A percentile compares a stretch with the other conserved stretches of the same genome.
These are phyloP conservation scores for Cryptococcus jaspeensis DNA, from an alignment of 1,284 basidiomycete genomes.

Conservation along the genomic window DNA sequence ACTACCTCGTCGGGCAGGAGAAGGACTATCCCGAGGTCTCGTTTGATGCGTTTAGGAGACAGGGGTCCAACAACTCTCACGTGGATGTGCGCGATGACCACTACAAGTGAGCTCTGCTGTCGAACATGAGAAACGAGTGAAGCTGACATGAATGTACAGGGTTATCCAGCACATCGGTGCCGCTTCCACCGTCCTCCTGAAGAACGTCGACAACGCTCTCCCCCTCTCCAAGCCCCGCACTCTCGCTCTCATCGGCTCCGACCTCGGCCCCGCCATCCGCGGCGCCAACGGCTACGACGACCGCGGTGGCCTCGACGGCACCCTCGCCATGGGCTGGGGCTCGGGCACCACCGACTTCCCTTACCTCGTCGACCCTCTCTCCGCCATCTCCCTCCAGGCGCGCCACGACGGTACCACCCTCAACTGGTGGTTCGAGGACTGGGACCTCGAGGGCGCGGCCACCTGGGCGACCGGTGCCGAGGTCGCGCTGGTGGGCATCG, in stretches of 20 bases:
- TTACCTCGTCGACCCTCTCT: slow-evolving; percentile 59
- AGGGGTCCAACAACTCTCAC: slow-evolving; percentile 55
- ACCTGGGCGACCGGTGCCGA: slow-evolving; percentile 58
- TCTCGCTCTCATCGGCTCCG: slow-evolving; percentile 64
- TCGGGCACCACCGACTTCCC: slow-evolving; percentile 59
- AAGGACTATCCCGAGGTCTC: slow-evolving; percentile 55
- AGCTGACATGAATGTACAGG: slow-evolving; percentile 40
- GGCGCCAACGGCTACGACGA: slow-evolving; percentile 74
- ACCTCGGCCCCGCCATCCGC: slow-evolving; percentile 65
- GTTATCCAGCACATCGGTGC: slow-evolving; percentile 28
- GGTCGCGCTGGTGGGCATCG: slow-evolving; percentile 66
- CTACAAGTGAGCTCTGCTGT: slow-evolving; percentile 45
- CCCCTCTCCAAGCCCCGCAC: slow-evolving; percentile 56
- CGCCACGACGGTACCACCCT: slow-evolving; percentile 59
- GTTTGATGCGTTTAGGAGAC: slow-evolving; percentile 32
- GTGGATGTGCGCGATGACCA: slow-evolving; percentile 75
- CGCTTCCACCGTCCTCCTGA: slow-evolving; percentile 17
- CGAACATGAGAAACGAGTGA: not conserved
- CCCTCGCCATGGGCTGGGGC: slow-evolving; percentile 83
- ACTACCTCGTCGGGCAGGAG: slow-evolving; percentile 66
- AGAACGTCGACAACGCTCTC: slow-evolving; percentile 43
- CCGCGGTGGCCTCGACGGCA: slow-evolving; percentile 54
- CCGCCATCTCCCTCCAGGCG: slow-evolving; percentile 64
- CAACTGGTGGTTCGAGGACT: slow-evolving; percentile 62
- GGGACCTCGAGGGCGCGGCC: slow-evolving; percentile 58